Percentiles rank a stretch among this genome's conserved stretches.
Conservation (phyloP, 2,329 filamentous ascomycete species). For the Penicillium crustosum region DNA sequence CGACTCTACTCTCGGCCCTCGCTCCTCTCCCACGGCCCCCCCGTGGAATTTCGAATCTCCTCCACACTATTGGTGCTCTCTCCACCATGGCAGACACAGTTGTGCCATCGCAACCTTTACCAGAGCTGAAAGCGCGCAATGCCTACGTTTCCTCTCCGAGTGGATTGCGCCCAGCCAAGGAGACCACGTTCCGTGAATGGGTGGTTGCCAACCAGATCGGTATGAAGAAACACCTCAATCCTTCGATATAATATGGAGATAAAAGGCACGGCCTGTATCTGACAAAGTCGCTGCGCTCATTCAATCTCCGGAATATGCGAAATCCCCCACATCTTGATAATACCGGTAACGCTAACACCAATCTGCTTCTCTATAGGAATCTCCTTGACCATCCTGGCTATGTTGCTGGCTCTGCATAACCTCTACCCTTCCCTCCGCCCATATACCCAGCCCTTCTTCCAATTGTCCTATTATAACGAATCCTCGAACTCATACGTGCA, state of each 20-base stretch:
- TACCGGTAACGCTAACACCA: slow-evolving; percentile 17
- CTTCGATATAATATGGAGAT: not conserved
- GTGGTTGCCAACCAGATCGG: slow-evolving; percentile 78
- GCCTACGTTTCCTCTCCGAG: slow-evolving; percentile 37
- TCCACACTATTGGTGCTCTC: not conserved
- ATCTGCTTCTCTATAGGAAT: slow-evolving; percentile 58
- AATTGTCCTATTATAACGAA: slow-evolving; percentile 77
- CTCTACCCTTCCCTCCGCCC: slow-evolving; percentile 77
- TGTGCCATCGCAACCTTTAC: slow-evolving; percentile 26
- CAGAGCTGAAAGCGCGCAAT: slow-evolving; percentile 38
- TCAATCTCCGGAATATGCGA: not conserved
- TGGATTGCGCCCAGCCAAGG: slow-evolving; percentile 33
- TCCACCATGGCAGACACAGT: slow-evolving; percentile 37
- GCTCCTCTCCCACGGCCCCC: not conserved
- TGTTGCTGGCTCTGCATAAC: slow-evolving; percentile 77
- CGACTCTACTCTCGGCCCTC: not conserved
- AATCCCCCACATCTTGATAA: slow-evolving; percentile 11
- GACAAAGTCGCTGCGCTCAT: not conserved
- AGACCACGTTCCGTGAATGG: slow-evolving; percentile 54
- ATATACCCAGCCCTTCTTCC: slow-evolving; percentile 84
- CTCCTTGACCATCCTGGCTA: slow-evolving; percentile 78
- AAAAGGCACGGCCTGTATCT: not conserved
- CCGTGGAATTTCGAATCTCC: not conserved
- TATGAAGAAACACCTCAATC: slow-evolving; percentile 47
- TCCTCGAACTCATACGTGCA: slow-evolving; percentile 68